Base-by-base conservation (phyloP, 73 alveolate genomes). In the Breviolum minutum region DNA sequence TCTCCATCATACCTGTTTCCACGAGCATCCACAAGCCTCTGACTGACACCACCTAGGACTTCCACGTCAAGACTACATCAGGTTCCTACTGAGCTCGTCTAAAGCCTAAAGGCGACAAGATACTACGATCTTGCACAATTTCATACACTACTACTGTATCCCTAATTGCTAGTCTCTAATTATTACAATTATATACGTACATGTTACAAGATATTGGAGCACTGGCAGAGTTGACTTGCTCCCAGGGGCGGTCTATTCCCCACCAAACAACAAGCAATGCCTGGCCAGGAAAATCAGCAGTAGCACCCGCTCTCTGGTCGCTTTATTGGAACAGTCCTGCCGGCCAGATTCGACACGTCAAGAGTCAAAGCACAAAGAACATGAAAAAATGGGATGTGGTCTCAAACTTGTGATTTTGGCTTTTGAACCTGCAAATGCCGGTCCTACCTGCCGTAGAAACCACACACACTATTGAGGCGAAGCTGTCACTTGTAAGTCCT, bases 291-390 rank as follows among this genome's bases (percentile, higher is more conserved):
- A 32, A 40, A 94, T 64, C 85, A 94, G 48, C 85, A 94, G 84
- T 84, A 94, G 71, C 64, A 94, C 94, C 54, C 99, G 61, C 54
- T 94, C 99, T 7, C 99, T 32, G 93, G 99, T 94, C 26, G 91
- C 99, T 40, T 94, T 94, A 73, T 94, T 94, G 91, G 99, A 94
- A 74, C 99, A 94, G 24, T 94, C 99, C 91, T 94, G 82, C 32
- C 7, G 88, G 3, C 54, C 54, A 40, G 54, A 40, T 40, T 40
- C 54, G 5, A 40, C 54, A 40, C 54, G 54, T 40, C 54, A 40
- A 40, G 54, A 40, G 54, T 40, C 54, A 40, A 40, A 40, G 54
- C 24, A 14, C 77, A 68, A 68, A 68, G 6, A 68, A 68, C 77
- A 2, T n/a, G n/a, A n/a, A n/a, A n/a, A n/a, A n/a, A 6, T 3